Conservation (phyloP, 345 rosid species). For the sweet orange (Citrus sinensis) region DNA sequence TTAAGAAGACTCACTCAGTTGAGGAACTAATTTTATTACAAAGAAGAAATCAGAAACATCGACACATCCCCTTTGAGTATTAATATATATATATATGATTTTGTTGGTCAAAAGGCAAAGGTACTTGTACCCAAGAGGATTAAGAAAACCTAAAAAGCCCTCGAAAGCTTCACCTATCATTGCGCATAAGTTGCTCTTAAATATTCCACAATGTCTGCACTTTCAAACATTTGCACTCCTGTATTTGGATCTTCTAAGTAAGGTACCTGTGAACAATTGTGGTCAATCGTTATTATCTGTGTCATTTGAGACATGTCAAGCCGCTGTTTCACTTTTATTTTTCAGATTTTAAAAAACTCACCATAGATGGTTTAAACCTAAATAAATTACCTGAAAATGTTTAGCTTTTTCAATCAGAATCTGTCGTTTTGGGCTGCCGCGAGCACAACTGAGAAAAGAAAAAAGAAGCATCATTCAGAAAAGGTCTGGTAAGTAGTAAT, state of each 20-base stretch:
- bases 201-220: slow-evolving; percentile 85
- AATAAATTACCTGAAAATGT: slow-evolving; percentile 64
- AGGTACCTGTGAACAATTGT: slow-evolving; percentile 54
- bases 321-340: neutral
- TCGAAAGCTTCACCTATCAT: slow-evolving; percentile 17
- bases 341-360: neutral
- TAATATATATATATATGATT: neutral
- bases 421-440: slow-evolving; percentile 85
- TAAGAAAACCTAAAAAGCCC: slow-evolving; percentile 4
- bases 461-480: neutral
- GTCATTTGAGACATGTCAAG: neutral
- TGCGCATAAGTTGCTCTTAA: slow-evolving; percentile 73
- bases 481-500: neutral
- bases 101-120: neutral
- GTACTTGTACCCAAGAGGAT: neutral
- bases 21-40: neutral
- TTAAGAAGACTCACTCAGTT: neutral
- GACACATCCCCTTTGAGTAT: neutral
- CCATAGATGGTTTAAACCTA: neutral
- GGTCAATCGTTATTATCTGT: neutral
- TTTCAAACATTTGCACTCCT: slow-evolving; percentile 86
- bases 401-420: slow-evolving; percentile 54
- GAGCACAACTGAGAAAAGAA: slow-evolving; percentile 58
- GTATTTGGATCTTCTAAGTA: slow-evolving; percentile 92
- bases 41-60: neutral